Evolutionary conservation across 2,329 filamentous ascomycete species (phyloP).

Genomic region (Aspergillus tamarii): DNA sequence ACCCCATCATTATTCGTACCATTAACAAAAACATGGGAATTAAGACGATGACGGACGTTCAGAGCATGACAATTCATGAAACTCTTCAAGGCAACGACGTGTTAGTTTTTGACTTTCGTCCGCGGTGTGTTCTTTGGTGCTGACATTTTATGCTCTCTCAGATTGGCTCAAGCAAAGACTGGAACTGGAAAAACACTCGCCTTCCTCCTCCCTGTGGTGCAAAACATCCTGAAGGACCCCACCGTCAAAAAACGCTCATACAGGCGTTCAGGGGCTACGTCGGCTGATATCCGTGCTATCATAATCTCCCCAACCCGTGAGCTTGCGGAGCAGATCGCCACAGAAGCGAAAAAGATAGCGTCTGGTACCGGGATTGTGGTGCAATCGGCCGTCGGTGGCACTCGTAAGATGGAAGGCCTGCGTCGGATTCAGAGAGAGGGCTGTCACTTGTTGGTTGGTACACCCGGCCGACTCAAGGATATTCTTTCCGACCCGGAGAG

Average conservation of each 20-base stretch:
- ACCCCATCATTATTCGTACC: slow-evolving; percentile 66
- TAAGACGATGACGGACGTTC: slow-evolving; percentile 88
- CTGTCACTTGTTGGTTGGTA: slow-evolving; percentile 88
- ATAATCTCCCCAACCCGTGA: slow-evolving; percentile 67
- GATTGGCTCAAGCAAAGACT: slow-evolving; percentile 91
- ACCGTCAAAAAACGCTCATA: slow-evolving; percentile 50
- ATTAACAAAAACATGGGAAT: slow-evolving; percentile 76
- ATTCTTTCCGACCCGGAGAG: slow-evolving; percentile 68
- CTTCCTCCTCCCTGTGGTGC: slow-evolving; percentile 84
- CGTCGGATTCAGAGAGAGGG: slow-evolving; percentile 69
- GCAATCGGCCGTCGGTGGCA: slow-evolving; percentile 87
- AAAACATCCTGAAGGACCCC: slow-evolving; percentile 73
- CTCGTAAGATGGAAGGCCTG: slow-evolving; percentile 72
- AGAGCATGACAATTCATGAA: slow-evolving; percentile 78
- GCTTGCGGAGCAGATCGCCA: slow-evolving; percentile 66
- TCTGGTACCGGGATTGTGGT: slow-evolving; percentile 68
- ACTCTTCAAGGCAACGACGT: slow-evolving; percentile 80
- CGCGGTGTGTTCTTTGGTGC: slow-evolving; percentile 18
- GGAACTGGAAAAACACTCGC: slow-evolving; percentile 96
- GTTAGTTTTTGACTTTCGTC: slow-evolving; percentile 54
- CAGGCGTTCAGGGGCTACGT: slow-evolving; percentile 2
- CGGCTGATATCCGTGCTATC: slow-evolving; percentile 60
- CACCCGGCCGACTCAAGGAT: slow-evolving; percentile 85
- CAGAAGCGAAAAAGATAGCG: slow-evolving; percentile 72
- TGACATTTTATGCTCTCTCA: slow-evolving; percentile 39